Base-by-base conservation (phyloP, 1,139 yeast genomes). In the Casaregolazyma lundiana region DNA sequence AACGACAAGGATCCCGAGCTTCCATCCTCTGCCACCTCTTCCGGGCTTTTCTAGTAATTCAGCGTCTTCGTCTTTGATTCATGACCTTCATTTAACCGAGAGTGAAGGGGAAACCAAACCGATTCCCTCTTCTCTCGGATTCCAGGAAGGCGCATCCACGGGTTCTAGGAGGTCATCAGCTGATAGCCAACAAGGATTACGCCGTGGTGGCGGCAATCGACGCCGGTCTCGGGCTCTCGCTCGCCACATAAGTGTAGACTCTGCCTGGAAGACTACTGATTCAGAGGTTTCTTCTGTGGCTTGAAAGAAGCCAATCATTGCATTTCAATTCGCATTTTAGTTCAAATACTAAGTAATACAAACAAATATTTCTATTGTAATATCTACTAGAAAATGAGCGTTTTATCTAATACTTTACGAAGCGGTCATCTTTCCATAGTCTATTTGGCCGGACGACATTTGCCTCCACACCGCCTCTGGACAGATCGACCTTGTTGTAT, bases 401-500 rank as follows among this genome's bases (percentile, higher is more conserved):
- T 35, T 4, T n/a, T n/a, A n/a, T n/a, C 32, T 21, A 15, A 16
- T 20, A 7, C 15, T 41, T 13, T n/a, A 29, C 41, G 11, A 49
- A 37, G 39, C 54, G 29, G 19, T 50, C 54, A 8, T 35, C 41
- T 3, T 46, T 43, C 46, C 48, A 50, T 15, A 44, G 45, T 41
- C 52, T 40, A 29, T 38, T 38, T 13, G 45, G 50, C 29, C 48
- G 42, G 16, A 40, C 35, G 16, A 55, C 37, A 11, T 50, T 45
- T 13, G 53, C 55, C 19, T 36, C 35, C 20, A 51, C 43, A 13
- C 30, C 43, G n/a, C 48, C 43, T 37, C 44, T 48, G 36, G 45
- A 20, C 24, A 41, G 40, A 26, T 48, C 56, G 6, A 73, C 68
- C 4, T 58, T 50, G 16, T 68, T 65, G 40, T 78, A 74, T 58